These are phyloP conservation scores for Boletales sp. DNA, from an alignment of 768 basidiomycete species.

Conservation along the genomic window DNA sequence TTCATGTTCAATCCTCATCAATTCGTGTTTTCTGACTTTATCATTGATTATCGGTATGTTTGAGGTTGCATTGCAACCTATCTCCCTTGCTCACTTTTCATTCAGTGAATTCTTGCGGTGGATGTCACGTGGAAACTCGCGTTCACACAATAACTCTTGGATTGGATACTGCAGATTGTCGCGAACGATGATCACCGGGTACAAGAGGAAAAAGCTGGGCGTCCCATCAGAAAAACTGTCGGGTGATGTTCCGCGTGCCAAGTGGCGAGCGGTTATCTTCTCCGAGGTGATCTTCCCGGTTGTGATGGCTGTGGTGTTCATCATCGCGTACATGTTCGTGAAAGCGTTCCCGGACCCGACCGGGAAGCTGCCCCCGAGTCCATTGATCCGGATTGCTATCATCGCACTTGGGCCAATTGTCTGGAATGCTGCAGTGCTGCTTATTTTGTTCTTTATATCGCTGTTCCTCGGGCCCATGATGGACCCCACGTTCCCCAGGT, in stretches of 20 bases:
- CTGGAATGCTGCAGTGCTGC: conserved; percentile 86
- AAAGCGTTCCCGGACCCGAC: conserved; percentile 73
- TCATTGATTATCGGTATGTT: conserved; percentile 87
- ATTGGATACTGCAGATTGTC: conserved; percentile 98
- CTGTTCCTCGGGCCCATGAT: conserved; percentile 92
- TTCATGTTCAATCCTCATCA: conserved; percentile 99
- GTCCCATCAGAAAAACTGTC: conserved; percentile 97
- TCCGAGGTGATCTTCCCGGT: conserved; percentile 86
- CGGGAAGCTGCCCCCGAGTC: conserved; percentile 69
- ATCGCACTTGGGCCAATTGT: conserved; percentile 93
- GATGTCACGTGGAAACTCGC: conserved; percentile 99
- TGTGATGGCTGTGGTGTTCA: conserved; percentile 80
- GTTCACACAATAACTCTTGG: conserved; percentile 98
- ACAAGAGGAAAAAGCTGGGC: conserved; percentile 96
- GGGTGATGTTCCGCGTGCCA: conserved; percentile 89
- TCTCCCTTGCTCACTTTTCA: not conserved
- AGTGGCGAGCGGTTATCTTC: conserved; percentile 86
- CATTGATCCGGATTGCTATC: conserved; percentile 89
- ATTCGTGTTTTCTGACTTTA: conserved; percentile 94
- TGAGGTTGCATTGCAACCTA: not conserved
- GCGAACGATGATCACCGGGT: conserved; percentile 99
- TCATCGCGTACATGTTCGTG: conserved; percentile 89
- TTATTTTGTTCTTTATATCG: conserved; percentile 87
- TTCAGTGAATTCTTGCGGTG: conserved; percentile 92
- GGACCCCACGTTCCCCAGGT: conserved; percentile 77